A percentile compares a stretch with the other conserved stretches of the same genome.
Evolutionary conservation across 2,329 filamentous ascomycete genomes (phyloP).

Genomic region (Colletotrichum destructivum): DNA sequence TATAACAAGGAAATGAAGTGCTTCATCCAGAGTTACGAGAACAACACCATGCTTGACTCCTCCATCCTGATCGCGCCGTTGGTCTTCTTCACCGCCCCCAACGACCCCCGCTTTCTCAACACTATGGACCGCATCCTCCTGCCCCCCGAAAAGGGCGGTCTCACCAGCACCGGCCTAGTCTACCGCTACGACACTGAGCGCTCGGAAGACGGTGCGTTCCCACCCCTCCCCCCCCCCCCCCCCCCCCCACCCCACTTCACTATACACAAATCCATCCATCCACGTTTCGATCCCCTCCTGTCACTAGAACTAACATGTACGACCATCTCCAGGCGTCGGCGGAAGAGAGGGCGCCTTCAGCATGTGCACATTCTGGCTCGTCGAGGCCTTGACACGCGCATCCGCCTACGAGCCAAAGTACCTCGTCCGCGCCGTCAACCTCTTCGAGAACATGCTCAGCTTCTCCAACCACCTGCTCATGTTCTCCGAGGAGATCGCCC

Average conservation of each 20-base stretch:
- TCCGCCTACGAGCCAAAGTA: slow-evolving; percentile 76
- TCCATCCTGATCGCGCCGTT: slow-evolving; percentile 83
- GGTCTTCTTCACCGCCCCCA: slow-evolving; percentile 85
- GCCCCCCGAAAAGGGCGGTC: slow-evolving; percentile 80
- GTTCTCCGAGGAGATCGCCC: slow-evolving; percentile 85
- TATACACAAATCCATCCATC: neutral
- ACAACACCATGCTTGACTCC: slow-evolving; percentile 78
- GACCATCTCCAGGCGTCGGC: slow-evolving; percentile 70
- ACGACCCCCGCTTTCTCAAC: slow-evolving; percentile 81
- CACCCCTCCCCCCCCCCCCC: neutral
- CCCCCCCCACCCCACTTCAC: neutral
- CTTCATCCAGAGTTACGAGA: slow-evolving; percentile 85
- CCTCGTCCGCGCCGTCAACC: slow-evolving; percentile 72
- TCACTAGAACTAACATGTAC: neutral
- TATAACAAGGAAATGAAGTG: slow-evolving; percentile 79
- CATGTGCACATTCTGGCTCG: slow-evolving; percentile 89
- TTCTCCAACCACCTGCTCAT: slow-evolving; percentile 85
- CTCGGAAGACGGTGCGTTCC: slow-evolving; percentile 75
- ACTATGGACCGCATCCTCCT: slow-evolving; percentile 81
- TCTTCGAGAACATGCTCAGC: slow-evolving; percentile 84
- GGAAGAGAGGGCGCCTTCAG: slow-evolving; percentile 83
- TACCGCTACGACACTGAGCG: slow-evolving; percentile 81
- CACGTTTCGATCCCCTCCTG: neutral
- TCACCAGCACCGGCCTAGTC: slow-evolving; percentile 82
- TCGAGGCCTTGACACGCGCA: slow-evolving; percentile 82